Percentiles rank a stretch among this genome's conserved stretches.
Conservation (phyloP, 2,329 filamentous ascomycete species). For the Tolypocladium inflatum region DNA sequence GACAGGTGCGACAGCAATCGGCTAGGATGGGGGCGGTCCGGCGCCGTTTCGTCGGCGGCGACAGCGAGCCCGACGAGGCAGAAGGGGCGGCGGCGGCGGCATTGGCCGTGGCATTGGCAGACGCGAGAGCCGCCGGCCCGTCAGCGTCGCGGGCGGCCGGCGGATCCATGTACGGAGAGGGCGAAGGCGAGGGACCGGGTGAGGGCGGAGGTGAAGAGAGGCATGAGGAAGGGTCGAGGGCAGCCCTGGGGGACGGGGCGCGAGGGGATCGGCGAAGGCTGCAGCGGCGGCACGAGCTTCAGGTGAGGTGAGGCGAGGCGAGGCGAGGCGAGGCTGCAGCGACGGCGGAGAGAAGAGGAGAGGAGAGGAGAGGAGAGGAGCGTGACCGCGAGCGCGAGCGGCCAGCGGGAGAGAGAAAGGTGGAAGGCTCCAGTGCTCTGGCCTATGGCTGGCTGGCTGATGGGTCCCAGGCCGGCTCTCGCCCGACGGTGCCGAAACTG, state of each 20-base stretch:
- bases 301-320: not conserved
- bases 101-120: not conserved
- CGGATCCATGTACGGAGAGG: slow-evolving; percentile 7
- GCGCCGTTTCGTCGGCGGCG: slow-evolving; percentile 20
- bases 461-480: slow-evolving; percentile 5
- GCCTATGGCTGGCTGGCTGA: slow-evolving; percentile 1
- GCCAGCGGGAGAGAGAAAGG: not conserved
- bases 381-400: not conserved
- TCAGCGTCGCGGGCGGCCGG: slow-evolving; percentile 5
- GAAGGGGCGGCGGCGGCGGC: not conserved
- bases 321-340: not conserved
- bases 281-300: not conserved
- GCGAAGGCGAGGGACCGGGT: not conserved
- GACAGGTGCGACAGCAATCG: slow-evolving; percentile 27
- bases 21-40: slow-evolving; percentile 15
- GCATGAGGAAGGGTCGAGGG: slow-evolving; percentile 6
- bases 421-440: not conserved
- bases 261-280: not conserved
- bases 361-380: slow-evolving; percentile 1
- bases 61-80: slow-evolving; percentile 7
- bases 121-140: slow-evolving; percentile 2
- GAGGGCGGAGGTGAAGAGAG: slow-evolving; percentile 2
- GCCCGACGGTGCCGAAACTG: slow-evolving; percentile 7
- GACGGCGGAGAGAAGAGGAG: not conserved
- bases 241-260: not conserved